phyloP scores from a whole-genome alignment of 345 rosid species.

The Aurinia saxatilis region DNA sequence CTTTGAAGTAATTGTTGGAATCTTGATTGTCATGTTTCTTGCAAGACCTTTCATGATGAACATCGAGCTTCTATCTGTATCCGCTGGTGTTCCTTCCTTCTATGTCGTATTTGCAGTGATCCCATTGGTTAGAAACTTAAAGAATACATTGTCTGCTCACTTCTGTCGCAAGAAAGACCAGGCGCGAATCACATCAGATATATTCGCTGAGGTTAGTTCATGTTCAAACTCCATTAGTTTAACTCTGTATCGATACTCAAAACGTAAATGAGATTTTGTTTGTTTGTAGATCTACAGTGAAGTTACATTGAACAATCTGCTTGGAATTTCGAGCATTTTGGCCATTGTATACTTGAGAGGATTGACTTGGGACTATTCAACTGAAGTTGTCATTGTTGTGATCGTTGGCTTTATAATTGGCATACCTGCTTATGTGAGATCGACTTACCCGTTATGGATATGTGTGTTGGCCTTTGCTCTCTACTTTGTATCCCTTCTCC shows the following conservation, averaged over 20 bases:
- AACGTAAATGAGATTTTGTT: not conserved
- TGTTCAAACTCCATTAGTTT: not conserved
- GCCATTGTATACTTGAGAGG: slow-evolving; percentile 22
- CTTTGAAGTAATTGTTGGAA: not conserved
- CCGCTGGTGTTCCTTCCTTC: not conserved
- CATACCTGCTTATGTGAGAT: no score
- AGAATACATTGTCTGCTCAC: not conserved
- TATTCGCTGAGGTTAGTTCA: not conserved
- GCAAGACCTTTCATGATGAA: not conserved
- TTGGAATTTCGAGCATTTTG: slow-evolving; percentile 19
- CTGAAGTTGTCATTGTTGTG: slow-evolving; percentile 20
- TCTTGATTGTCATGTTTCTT: not conserved
- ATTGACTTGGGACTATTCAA: no score
- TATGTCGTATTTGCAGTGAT: not conserved
- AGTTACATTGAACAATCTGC: slow-evolving; percentile 24
- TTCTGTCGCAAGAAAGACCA: not conserved
- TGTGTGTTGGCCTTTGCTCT: no score
- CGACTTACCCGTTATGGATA: no score
- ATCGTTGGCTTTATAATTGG: slow-evolving; percentile 19
- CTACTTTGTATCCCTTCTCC: slow-evolving; percentile 15
- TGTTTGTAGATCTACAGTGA: slow-evolving; percentile 16
- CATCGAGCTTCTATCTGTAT: not conserved
- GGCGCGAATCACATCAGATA: not conserved
- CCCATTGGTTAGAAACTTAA: not conserved
- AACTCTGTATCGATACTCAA: not conserved